Percentiles rank a stretch among this genome's conserved stretches.
Evolutionary conservation across 345 rosid genomes (phyloP).

Genomic region (Adansonia digitata): DNA sequence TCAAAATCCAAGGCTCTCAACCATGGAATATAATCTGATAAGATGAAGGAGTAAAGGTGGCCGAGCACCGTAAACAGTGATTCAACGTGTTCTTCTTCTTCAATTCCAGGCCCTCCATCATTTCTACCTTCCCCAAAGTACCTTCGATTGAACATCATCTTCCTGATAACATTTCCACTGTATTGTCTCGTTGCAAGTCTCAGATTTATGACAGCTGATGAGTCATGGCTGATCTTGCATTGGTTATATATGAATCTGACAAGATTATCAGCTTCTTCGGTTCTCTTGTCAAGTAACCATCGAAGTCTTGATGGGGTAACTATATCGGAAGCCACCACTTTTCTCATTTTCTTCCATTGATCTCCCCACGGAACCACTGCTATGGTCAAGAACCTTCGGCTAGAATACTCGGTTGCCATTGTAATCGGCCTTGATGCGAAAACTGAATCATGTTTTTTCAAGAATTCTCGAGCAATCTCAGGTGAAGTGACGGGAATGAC

Average conservation of each 20-base stretch:
- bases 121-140: slow-evolving; percentile 3
- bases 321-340: slow-evolving; percentile 25
- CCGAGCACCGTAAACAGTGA: neutral
- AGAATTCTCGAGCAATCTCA: slow-evolving; percentile 35
- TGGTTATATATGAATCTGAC: slow-evolving; percentile 29
- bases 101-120: slow-evolving; percentile 24
- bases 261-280: slow-evolving; percentile 45
- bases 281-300: slow-evolving; percentile 30
- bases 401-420: neutral
- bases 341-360: slow-evolving; percentile 46
- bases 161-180: slow-evolving; percentile 13
- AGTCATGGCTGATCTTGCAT: slow-evolving; percentile 14
- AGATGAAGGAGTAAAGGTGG: neutral
- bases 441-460: slow-evolving; percentile 28
- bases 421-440: slow-evolving; percentile 29
- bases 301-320: slow-evolving; percentile 17
- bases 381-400: slow-evolving; percentile 18
- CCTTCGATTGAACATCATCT: slow-evolving; percentile 21
- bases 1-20: neutral
- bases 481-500: slow-evolving; percentile 28
- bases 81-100: slow-evolving; percentile 23
- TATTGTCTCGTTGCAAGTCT: neutral
- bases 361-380: slow-evolving; percentile 19
- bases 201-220: neutral
- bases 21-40: neutral